These are phyloP conservation scores for Apiospora koreana DNA, from an alignment of 2,329 filamentous ascomycete genomes.

Conservation along the genomic window DNA sequence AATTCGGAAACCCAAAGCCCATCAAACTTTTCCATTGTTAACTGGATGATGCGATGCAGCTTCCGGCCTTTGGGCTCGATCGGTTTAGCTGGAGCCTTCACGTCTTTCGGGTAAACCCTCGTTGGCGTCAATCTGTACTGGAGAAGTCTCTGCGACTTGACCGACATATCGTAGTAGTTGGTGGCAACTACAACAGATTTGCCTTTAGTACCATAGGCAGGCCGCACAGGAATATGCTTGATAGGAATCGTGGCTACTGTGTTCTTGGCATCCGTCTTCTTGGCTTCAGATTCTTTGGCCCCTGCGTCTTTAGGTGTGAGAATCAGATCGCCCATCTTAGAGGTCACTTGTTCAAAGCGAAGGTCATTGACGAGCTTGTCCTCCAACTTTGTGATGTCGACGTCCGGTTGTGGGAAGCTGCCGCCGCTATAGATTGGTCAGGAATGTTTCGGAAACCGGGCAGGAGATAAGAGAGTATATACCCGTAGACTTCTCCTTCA, in stretches of 20 bases:
- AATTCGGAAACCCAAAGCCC: constrained; percentile 48
- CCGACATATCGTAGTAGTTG: constrained; percentile 53
- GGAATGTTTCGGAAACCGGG: neutral
- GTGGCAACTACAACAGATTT: constrained; percentile 48
- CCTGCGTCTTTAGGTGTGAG: constrained; percentile 18
- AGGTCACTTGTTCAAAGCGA: constrained; percentile 31
- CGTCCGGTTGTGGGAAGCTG: constrained; percentile 28
- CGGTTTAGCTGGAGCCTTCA: constrained; percentile 8
- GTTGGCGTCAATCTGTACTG: constrained; percentile 47
- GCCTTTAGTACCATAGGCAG: constrained; percentile 50
- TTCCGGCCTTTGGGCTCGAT: constrained; percentile 42
- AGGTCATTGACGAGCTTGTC: constrained; percentile 39
- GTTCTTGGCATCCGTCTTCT: neutral
- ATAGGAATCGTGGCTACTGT: neutral
- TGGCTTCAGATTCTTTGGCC: neutral
- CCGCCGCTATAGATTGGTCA: constrained; percentile 10
- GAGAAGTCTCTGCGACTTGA: constrained; percentile 39
- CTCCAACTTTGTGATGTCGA: constrained; percentile 39
- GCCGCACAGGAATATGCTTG: constrained; percentile 45
- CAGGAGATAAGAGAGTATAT: neutral
- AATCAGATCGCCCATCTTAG: constrained; percentile 39
- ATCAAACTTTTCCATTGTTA: constrained; percentile 38
- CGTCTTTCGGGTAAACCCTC: constrained; percentile 15
- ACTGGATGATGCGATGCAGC: constrained; percentile 42
- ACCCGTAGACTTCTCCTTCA: constrained; percentile 18